Percentiles rank a stretch among this genome's conserved stretches.
phyloP scores from a whole-genome alignment of 768 basidiomycete species.

The Calocera viscosa region DNA sequence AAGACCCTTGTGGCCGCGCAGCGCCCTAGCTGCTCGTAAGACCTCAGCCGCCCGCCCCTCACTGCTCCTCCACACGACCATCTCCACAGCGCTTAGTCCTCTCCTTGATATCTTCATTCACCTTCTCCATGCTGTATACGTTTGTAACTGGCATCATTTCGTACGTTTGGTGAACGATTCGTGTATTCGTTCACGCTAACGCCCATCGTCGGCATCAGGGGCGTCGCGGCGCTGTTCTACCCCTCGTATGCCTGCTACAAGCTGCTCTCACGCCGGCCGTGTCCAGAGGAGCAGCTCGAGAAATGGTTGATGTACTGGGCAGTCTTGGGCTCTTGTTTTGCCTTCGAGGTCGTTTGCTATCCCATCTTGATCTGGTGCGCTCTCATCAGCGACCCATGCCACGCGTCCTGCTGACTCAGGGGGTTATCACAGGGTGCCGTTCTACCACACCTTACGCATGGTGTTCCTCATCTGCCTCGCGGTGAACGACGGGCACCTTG shows the following conservation, averaged over 20 bases:
- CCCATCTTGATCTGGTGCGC: conserved; percentile 79
- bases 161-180: not conserved
- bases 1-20: too few species aligned
- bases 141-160: not conserved
- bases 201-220: not conserved
- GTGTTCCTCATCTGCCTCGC: conserved; percentile 80
- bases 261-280: conserved; percentile 73
- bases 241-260: conserved; percentile 97
- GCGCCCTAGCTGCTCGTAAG: too few species aligned
- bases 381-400: not conserved
- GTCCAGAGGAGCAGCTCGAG: conserved; percentile 72
- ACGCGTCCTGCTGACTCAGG: conserved; percentile 15
- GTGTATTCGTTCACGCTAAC: not conserved
- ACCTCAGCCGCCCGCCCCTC: not conserved
- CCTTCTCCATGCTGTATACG: not conserved
- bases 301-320: conserved; percentile 95
- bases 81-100: not conserved
- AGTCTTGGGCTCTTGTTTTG: conserved; percentile 46
- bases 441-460: conserved; percentile 74
- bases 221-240: conserved; percentile 60
- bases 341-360: conserved; percentile 70
- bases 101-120: not conserved
- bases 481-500: conserved; percentile 78
- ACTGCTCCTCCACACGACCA: not conserved
- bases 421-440: conserved; percentile 56